Conservation (phyloP, 495 filamentous ascomycete genomes). For the Penicillium alfredii region DNA sequence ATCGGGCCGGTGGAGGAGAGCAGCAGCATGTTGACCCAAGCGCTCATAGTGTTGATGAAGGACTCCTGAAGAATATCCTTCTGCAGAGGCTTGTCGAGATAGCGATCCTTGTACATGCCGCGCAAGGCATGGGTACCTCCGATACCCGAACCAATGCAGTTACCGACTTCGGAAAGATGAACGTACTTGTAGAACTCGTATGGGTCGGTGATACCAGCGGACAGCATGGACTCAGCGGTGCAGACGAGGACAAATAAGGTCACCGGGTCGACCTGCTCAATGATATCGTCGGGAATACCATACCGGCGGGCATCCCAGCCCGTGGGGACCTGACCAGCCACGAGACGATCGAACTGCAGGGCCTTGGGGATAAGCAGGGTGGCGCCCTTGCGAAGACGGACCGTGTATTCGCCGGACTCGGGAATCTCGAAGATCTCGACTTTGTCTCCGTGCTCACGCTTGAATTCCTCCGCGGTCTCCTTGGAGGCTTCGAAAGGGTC, state of each 20-base stretch:
- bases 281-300: constrained; percentile 95
- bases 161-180: constrained; percentile 95
- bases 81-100: constrained; percentile 93
- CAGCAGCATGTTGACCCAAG: constrained; percentile 99
- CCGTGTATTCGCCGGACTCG: constrained; percentile 92
- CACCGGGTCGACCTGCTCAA: constrained; percentile 93
- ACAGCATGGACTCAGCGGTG: constrained; percentile 82
- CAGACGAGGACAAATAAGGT: constrained; percentile 92
- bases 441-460: constrained; percentile 92
- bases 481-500: constrained; percentile 97
- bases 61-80: constrained; percentile 99
- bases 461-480: constrained; percentile 96
- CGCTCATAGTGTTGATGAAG: constrained; percentile 99
- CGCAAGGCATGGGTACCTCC: constrained; percentile 87
- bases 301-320: constrained; percentile 95
- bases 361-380: constrained; percentile 94
- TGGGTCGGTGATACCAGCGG: constrained; percentile 96
- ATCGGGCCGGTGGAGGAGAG: constrained; percentile 96
- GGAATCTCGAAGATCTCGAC: constrained; percentile 93
- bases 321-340: constrained; percentile 93
- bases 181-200: constrained; percentile 99
- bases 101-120: constrained; percentile 98
- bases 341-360: constrained; percentile 90
- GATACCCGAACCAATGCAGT: constrained; percentile 96
- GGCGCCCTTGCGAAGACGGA: constrained; percentile 91